Conservation (phyloP, 2,329 filamentous ascomycete species). For the Hypocreales sp. region DNA sequence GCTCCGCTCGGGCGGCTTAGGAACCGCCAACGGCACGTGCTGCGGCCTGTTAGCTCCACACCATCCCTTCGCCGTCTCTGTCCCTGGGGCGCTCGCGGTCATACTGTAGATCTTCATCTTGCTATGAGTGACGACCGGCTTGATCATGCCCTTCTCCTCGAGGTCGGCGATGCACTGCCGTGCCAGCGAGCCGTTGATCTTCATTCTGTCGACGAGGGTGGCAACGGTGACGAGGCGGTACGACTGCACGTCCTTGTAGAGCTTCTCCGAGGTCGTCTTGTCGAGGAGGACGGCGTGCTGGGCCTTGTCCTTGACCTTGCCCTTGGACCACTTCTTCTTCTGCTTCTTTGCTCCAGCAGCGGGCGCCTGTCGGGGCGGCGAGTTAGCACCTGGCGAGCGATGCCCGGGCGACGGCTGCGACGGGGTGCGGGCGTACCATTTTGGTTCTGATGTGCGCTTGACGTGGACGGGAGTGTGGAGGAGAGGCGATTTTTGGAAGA, state of each 20-base stretch:
- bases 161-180: slow-evolving; percentile 79
- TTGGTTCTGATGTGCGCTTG: slow-evolving; percentile 26
- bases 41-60: slow-evolving; percentile 18
- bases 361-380: slow-evolving; percentile 22
- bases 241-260: slow-evolving; percentile 99
- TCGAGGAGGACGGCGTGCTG: slow-evolving; percentile 98
- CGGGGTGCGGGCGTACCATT: slow-evolving; percentile 20
- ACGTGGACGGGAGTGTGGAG: slow-evolving; percentile 22
- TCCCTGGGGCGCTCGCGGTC: slow-evolving; percentile 12
- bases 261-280: slow-evolving; percentile 93
- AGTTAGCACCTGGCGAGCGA: slow-evolving; percentile 2
- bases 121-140: slow-evolving; percentile 91
- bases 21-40: slow-evolving; percentile 45
- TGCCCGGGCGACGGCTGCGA: slow-evolving; percentile 1
- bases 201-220: slow-evolving; percentile 96
- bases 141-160: slow-evolving; percentile 97
- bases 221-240: slow-evolving; percentile 99
- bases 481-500: slow-evolving; percentile 14
- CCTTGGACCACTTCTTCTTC: slow-evolving; percentile 37
- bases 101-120: slow-evolving; percentile 96
- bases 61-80: not conserved
- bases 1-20: slow-evolving; percentile 18
- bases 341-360: slow-evolving; percentile 33
- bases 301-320: slow-evolving; percentile 99
- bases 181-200: slow-evolving; percentile 98